Base-by-base conservation (phyloP, 805 yeast genomes). In the Priceomyces haplophilus region DNA sequence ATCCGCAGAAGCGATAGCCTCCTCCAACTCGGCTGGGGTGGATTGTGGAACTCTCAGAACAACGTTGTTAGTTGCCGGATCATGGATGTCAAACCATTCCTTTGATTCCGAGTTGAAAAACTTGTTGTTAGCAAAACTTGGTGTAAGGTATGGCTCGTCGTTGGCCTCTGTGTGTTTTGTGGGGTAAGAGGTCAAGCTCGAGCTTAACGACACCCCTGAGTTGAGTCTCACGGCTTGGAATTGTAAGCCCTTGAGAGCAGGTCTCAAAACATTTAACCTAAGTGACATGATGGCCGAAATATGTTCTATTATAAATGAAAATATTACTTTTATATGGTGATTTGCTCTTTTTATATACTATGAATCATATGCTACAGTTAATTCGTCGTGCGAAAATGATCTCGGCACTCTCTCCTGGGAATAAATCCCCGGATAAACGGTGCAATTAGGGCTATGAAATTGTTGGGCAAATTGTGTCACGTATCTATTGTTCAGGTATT, bases 21-120 rank as follows among this genome's bases (percentile, higher is more conserved):
- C 74, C 45, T 74, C 76, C 56, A 84, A 67, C 62, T 84, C 91
- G 41, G 67, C 75, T 5, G 74, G 76, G 13, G 91, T 84, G 31
- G 80, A 72, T 65, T 84, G 89, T 5, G 91, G 90, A 18, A 83
- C 89, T 51, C 76, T 72, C 23, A 85, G 72, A 32, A 85, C 80
- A 37, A 83, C 77, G 49, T 68, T 57, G 61, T 83, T 76, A 42
- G 91, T 84, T 44, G 90, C 85, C 17, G 91, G 91, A 59, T 84
- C 91, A 59, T 73, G 80, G 42, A 85, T 73, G 48, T 83, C 88
- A 54, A 74, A 80, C 88, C 88, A 74, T 24, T 71, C 69, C 11
- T 65, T 52, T 6, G 85, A 65, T 39, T 69, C 72, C 19, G 80
- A 72, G 48, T 72, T 67, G 46, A 75, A 63, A 43, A 76, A 67